These are phyloP conservation scores for Bidens hawaiensis DNA, from an alignment of 140 eudicot genomes.

Conservation along the genomic window DNA sequence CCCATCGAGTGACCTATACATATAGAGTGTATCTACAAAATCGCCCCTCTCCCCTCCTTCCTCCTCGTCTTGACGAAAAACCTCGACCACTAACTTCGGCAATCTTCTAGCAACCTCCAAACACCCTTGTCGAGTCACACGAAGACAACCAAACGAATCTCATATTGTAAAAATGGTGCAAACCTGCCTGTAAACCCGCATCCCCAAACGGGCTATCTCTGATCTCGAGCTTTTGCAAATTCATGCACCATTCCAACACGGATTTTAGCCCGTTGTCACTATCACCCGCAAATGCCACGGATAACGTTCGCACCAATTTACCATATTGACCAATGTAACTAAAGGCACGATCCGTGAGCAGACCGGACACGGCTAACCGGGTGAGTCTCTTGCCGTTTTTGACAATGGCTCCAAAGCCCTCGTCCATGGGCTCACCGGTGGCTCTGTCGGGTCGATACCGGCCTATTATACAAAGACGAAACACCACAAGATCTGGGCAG, in stretches of 20 bases:
- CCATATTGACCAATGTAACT: slow-evolving; percentile 76
- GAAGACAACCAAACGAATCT: slow-evolving; percentile 76
- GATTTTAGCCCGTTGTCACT: slow-evolving; percentile 53
- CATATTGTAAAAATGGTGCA: slow-evolving; percentile 75
- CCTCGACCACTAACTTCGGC: slow-evolving; percentile 66
- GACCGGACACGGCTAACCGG: slow-evolving; percentile 70
- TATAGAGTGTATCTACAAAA: slow-evolving; percentile 52
- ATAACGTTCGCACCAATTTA: slow-evolving; percentile 63
- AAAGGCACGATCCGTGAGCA: slow-evolving; percentile 69
- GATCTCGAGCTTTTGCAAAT: slow-evolving; percentile 75
- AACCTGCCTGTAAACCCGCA: slow-evolving; percentile 54
- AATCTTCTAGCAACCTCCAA: slow-evolving; percentile 44
- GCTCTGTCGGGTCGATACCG: slow-evolving; percentile 53
- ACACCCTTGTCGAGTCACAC: slow-evolving; percentile 57
- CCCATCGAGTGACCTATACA: slow-evolving; percentile 78
- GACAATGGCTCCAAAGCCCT: slow-evolving; percentile 91
- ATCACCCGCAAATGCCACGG: slow-evolving; percentile 74
- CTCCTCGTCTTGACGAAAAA: slow-evolving; percentile 34
- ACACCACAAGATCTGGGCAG: slow-evolving; percentile 75
- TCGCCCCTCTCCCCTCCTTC: slow-evolving; percentile 41
- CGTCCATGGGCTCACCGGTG: slow-evolving; percentile 81
- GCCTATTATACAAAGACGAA: slow-evolving; percentile 73
- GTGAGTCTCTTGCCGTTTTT: slow-evolving; percentile 85
- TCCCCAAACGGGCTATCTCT: slow-evolving; percentile 93
- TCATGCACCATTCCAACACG: slow-evolving; percentile 71